A percentile compares a stretch with the other conserved stretches of the same genome.
Evolutionary conservation across 1,284 basidiomycete genomes (phyloP).

Genomic region (Tilletia walkeri): DNA sequence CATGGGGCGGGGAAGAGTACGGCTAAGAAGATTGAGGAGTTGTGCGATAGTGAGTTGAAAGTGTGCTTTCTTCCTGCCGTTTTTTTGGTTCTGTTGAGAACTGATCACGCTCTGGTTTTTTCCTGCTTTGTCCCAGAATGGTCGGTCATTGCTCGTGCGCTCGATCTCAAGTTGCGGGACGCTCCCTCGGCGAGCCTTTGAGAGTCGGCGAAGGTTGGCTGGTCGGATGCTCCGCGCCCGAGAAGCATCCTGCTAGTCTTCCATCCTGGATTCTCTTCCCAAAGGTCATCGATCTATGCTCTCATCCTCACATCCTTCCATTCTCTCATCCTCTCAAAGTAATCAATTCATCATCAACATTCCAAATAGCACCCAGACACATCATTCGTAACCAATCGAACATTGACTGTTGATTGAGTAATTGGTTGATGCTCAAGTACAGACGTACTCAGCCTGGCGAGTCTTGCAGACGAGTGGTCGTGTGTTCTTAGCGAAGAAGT

Average conservation of each 20-base stretch:
- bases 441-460: slow-evolving; percentile 18
- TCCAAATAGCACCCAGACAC: too few relatives aligned
- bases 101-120: too few relatives aligned
- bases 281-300: too few relatives aligned
- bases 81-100: neutral
- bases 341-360: too few relatives aligned
- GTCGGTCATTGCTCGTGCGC: slow-evolving; percentile 40
- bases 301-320: too few relatives aligned
- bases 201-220: neutral
- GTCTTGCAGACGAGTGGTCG: slow-evolving; percentile 3
- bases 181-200: neutral
- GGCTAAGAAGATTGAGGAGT: slow-evolving; percentile 48
- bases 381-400: too few relatives aligned
- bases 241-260: too few relatives aligned
- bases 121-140: slow-evolving; percentile 27
- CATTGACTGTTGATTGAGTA: neutral
- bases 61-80: neutral
- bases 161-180: slow-evolving; percentile 40
- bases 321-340: too few relatives aligned
- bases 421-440: neutral
- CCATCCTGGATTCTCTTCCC: too few relatives aligned
- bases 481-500: slow-evolving; percentile 1
- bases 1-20: slow-evolving; percentile 54
- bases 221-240: too few relatives aligned
- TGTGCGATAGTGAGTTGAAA: slow-evolving; percentile 35